These are phyloP conservation scores for Eucalyptus sp. DNA, from an alignment of 345 rosid genomes.

Conservation along the genomic window DNA sequence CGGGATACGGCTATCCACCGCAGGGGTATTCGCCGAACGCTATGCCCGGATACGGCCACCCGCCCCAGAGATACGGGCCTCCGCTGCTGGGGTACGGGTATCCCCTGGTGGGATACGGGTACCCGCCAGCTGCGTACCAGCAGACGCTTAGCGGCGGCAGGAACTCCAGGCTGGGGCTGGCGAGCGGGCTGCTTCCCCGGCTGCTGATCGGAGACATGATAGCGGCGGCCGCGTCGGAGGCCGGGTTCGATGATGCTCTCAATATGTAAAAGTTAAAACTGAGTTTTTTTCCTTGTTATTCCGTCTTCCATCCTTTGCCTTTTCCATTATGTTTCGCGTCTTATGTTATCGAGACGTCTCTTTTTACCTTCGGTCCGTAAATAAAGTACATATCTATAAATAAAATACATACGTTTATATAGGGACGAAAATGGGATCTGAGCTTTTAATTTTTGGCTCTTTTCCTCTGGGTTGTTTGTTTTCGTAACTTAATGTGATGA, in stretches of 20 bases:
- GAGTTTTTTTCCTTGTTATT: too few species aligned
- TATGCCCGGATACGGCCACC: background rate
- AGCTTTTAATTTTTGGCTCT: too few species aligned
- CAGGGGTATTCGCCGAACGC: slow-evolving; percentile 1
- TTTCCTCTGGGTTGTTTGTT: background rate
- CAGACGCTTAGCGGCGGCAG: background rate
- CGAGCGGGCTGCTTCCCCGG: slow-evolving; percentile 16
- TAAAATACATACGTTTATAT: too few species aligned
- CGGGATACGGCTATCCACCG: background rate
- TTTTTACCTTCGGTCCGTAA: background rate
- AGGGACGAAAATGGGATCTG: too few species aligned
- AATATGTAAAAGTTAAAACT: background rate
- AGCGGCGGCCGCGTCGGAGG: background rate
- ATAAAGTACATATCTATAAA: too few species aligned
- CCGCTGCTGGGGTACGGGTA: background rate
- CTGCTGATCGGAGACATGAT: slow-evolving; percentile 14
- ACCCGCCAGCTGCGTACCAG: background rate
- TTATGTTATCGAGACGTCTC: too few species aligned
- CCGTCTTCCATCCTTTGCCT: too few species aligned
- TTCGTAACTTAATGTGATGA: background rate
- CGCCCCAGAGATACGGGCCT: background rate
- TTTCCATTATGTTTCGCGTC: too few species aligned
- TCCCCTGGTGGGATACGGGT: slow-evolving; percentile 6
- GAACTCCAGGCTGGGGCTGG: slow-evolving; percentile 14
- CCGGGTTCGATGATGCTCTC: background rate